phyloP scores from a whole-genome alignment of 2,329 filamentous ascomycete species.

The Aspergillus texensis region DNA sequence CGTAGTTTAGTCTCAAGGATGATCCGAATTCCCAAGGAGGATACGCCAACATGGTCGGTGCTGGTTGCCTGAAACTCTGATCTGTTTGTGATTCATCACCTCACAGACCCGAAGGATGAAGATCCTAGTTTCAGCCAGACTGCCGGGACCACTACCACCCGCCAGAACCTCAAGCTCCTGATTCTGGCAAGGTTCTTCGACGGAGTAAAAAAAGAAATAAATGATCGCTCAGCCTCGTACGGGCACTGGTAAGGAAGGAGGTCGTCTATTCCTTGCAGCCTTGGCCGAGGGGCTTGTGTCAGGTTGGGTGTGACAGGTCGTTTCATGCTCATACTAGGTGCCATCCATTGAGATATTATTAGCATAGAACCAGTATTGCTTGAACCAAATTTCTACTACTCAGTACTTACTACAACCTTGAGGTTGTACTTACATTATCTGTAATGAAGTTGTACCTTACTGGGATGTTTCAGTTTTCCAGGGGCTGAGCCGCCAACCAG shows the following conservation, averaged over 20 bases:
- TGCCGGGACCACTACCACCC: slow-evolving; percentile 22
- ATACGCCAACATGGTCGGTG: slow-evolving; percentile 9
- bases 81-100: slow-evolving; percentile 20
- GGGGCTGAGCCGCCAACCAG: neutral
- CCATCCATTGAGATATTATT: neutral
- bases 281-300: slow-evolving; percentile 16
- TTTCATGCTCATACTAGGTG: slow-evolving; percentile 18
- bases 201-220: neutral
- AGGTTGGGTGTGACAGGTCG: slow-evolving; percentile 23
- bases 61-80: slow-evolving; percentile 15
- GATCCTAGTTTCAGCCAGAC: slow-evolving; percentile 27
- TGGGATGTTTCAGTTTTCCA: slow-evolving; percentile 8
- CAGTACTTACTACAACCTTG: neutral
- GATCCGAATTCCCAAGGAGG: neutral
- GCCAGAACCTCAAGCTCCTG: slow-evolving; percentile 13
- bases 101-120: slow-evolving; percentile 17
- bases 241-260: neutral
- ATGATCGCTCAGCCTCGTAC: slow-evolving; percentile 5
- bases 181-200: slow-evolving; percentile 12
- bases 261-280: slow-evolving; percentile 17
- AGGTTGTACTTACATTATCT: neutral
- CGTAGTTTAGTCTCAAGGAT: slow-evolving; percentile 1
- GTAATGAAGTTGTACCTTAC: slow-evolving; percentile 6
- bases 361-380: neutral
- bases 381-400: neutral